These are phyloP conservation scores for Fusarium sambucinum DNA, from an alignment of 2,329 filamentous ascomycete species.

Conservation along the genomic window DNA sequence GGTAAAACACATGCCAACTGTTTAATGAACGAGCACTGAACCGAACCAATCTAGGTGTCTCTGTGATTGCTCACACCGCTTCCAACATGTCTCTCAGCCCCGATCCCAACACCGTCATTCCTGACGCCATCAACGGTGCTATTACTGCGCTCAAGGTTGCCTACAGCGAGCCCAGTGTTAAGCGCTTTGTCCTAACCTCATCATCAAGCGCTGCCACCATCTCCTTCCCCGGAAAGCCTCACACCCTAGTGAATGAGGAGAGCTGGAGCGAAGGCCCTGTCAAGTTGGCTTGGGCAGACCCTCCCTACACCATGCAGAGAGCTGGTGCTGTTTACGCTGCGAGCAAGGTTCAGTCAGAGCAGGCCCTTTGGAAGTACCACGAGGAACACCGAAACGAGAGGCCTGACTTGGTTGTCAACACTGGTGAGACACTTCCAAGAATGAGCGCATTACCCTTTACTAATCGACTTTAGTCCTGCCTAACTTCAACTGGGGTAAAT, in stretches of 20 bases:
- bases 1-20: neutral
- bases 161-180: conserved; percentile 51
- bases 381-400: conserved; percentile 40
- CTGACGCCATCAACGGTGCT: conserved; percentile 48
- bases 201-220: conserved; percentile 23
- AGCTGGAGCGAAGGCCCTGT: conserved; percentile 53
- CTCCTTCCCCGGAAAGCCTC: neutral
- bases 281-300: conserved; percentile 53
- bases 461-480: conserved; percentile 41
- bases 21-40: neutral
- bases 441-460: accelerated
- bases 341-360: conserved; percentile 55
- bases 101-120: conserved; percentile 57
- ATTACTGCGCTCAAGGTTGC: conserved; percentile 53
- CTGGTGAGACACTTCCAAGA: conserved; percentile 1
- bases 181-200: conserved; percentile 53
- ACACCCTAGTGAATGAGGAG: conserved; percentile 19
- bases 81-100: conserved; percentile 51
- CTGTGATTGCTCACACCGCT: conserved; percentile 56
- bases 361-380: conserved; percentile 55
- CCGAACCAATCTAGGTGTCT: conserved; percentile 15
- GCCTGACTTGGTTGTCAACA: conserved; percentile 47
- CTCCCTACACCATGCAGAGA: conserved; percentile 51
- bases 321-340: conserved; percentile 52
- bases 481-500: conserved; percentile 45